These are phyloP conservation scores for Nakazawaea wickerhamii DNA, from an alignment of 805 yeast species.

Conservation along the genomic window DNA sequence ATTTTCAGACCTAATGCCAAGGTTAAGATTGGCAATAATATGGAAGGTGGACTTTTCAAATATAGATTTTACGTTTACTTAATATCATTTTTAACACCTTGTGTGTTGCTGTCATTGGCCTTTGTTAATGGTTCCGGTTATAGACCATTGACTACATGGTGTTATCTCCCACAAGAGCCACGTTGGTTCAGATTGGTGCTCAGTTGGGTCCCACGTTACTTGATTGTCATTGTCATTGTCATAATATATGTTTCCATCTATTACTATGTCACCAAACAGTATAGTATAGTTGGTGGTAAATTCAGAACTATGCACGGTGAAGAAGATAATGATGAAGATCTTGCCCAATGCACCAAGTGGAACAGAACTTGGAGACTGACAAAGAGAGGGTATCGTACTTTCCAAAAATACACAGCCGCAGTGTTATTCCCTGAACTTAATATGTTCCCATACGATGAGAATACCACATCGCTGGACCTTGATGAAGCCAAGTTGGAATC, in stretches of 20 bases:
- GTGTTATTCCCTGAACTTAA: conserved; percentile 12
- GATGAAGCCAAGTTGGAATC: background rate
- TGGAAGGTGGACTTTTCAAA: conserved; percentile 72
- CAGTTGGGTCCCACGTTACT: conserved; percentile 79
- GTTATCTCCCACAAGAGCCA: conserved; percentile 70
- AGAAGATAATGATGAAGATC: background rate
- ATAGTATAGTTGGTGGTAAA: conserved; percentile 45
- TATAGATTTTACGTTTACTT: conserved; percentile 55
- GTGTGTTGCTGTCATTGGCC: conserved; percentile 65
- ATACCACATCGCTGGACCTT: background rate
- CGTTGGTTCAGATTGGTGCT: conserved; percentile 68
- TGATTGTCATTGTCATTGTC: conserved; percentile 57
- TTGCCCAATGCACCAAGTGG: background rate
- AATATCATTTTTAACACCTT: conserved; percentile 54
- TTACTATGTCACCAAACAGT: conserved; percentile 61
- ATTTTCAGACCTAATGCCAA: conserved; percentile 52
- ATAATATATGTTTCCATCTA: conserved; percentile 67
- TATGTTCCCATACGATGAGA: conserved; percentile 5
- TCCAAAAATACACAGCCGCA: background rate
- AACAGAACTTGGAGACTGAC: background rate
- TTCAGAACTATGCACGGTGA: conserved; percentile 5
- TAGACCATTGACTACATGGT: conserved; percentile 63
- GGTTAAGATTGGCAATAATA: conserved; percentile 26
- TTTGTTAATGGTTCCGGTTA: conserved; percentile 57
- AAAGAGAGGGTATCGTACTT: background rate